Evolutionary conservation across 176 grass and related monocot genomes (phyloP).

Genomic region (Musa schizocarpa): DNA sequence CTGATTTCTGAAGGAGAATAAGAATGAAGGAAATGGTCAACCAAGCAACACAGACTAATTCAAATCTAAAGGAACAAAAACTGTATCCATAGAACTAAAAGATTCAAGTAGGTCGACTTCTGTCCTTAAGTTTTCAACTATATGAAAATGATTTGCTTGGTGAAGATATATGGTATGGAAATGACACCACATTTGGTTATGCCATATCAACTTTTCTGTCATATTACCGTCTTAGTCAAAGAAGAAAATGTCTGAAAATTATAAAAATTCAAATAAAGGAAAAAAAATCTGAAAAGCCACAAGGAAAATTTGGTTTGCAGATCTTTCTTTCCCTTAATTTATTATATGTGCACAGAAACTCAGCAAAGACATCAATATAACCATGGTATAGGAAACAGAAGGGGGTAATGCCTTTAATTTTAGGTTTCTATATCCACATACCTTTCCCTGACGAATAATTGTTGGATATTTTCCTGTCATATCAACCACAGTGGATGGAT

Average conservation of each 20-base stretch:
- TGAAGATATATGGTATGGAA: background rate
- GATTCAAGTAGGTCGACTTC: no score
- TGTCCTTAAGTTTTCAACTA: no score
- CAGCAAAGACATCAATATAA: background rate
- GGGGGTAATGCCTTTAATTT: background rate
- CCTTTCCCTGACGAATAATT: slow-evolving; percentile 83
- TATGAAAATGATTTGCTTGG: background rate
- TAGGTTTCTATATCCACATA: slow-evolving; percentile 6
- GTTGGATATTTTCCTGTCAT: slow-evolving; percentile 66
- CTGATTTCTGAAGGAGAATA: no score
- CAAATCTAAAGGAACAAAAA: no score
- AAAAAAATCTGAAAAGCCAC: background rate
- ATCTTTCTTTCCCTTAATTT: background rate
- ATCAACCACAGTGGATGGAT: slow-evolving; percentile 95
- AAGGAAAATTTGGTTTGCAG: background rate
- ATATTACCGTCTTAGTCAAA: background rate
- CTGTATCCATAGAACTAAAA: no score
- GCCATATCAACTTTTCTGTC: background rate
- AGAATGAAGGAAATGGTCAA: no score
- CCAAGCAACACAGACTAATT: no score
- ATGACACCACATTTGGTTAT: background rate
- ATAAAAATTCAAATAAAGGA: background rate
- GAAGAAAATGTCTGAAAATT: background rate
- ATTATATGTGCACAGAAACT: background rate
- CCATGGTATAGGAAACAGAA: background rate